A percentile compares a stretch with the other conserved stretches of the same genome.
phyloP scores from a whole-genome alignment of 805 yeast genomes.

The Torulaspora delbrueckii region DNA sequence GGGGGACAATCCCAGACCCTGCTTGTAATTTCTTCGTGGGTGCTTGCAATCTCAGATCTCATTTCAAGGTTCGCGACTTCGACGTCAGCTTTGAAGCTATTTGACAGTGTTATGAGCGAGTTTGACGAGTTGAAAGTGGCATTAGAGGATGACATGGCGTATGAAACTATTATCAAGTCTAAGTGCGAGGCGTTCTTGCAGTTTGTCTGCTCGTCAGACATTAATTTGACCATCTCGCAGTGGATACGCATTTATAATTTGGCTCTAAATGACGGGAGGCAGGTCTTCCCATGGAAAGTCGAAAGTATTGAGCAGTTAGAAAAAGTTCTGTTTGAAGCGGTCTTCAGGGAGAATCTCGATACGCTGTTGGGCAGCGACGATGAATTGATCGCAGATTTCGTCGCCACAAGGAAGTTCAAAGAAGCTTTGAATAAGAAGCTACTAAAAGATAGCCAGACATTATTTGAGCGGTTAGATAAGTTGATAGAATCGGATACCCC shows the following conservation, averaged over 20 bases:
- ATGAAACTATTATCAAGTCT: constrained; percentile 9
- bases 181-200: constrained; percentile 14
- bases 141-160: not conserved
- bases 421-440: constrained; percentile 10
- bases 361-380: constrained; percentile 8
- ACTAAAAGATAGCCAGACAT: constrained; percentile 8
- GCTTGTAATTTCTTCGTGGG: constrained; percentile 25
- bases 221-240: constrained; percentile 17
- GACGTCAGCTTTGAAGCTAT: constrained; percentile 11
- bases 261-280: not conserved
- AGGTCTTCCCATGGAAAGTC: constrained; percentile 16
- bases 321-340: constrained; percentile 10
- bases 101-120: constrained; percentile 17
- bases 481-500: not conserved
- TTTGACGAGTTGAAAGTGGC: constrained; percentile 11
- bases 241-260: constrained; percentile 22
- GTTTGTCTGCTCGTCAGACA: constrained; percentile 11
- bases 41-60: constrained; percentile 22
- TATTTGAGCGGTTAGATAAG: constrained; percentile 8
- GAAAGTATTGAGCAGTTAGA: constrained; percentile 4
- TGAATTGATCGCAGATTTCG: constrained; percentile 12
- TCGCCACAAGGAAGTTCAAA: constrained; percentile 11
- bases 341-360: constrained; percentile 17
- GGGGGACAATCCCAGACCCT: constrained; percentile 7
- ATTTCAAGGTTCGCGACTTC: constrained; percentile 18